Percentiles rank a stretch among this genome's conserved stretches.
phyloP scores from a whole-genome alignment of 2,329 filamentous ascomycete genomes.

The Penicillium rolfsii region DNA sequence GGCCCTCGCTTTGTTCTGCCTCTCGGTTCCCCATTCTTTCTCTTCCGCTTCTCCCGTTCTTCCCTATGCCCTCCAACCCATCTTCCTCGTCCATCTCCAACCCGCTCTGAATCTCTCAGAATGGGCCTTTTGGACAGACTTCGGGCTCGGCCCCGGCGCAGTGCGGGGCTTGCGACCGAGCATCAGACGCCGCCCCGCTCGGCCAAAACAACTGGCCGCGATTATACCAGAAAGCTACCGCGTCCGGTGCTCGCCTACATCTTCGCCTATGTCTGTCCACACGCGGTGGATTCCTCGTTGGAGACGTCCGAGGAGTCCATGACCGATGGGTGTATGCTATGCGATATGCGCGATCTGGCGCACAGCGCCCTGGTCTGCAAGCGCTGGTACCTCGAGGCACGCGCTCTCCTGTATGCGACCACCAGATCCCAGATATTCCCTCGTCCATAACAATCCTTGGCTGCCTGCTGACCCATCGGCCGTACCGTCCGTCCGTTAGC shows the following conservation, averaged over 20 bases:
- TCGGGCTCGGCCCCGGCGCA: slow-evolving; percentile 34
- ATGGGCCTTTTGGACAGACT: slow-evolving; percentile 41
- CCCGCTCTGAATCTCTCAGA: slow-evolving; percentile 10
- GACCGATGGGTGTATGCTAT: slow-evolving; percentile 85
- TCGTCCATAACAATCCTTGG: background rate
- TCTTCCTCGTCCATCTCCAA: background rate
- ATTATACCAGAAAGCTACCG: slow-evolving; percentile 61
- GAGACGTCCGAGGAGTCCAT: slow-evolving; percentile 81
- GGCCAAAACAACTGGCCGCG: slow-evolving; percentile 24
- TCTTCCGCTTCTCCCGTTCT: slow-evolving; percentile 9
- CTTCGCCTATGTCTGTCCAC: slow-evolving; percentile 81
- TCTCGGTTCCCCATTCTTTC: slow-evolving; percentile 9
- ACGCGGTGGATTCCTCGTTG: slow-evolving; percentile 75
- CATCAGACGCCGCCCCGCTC: slow-evolving; percentile 27
- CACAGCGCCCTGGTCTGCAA: slow-evolving; percentile 75
- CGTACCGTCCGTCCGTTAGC: slow-evolving; percentile 50
- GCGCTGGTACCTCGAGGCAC: slow-evolving; percentile 67
- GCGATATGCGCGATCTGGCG: slow-evolving; percentile 85
- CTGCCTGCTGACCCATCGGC: slow-evolving; percentile 2
- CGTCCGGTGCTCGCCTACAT: slow-evolving; percentile 73
- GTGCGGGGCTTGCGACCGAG: slow-evolving; percentile 33
- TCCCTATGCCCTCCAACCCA: background rate
- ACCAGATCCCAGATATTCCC: background rate
- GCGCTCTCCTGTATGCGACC: slow-evolving; percentile 63
- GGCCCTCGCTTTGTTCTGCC: slow-evolving; percentile 4